Conservation (phyloP, 2,329 filamentous ascomycete genomes). For the Plectosphaerella cucumerina region DNA sequence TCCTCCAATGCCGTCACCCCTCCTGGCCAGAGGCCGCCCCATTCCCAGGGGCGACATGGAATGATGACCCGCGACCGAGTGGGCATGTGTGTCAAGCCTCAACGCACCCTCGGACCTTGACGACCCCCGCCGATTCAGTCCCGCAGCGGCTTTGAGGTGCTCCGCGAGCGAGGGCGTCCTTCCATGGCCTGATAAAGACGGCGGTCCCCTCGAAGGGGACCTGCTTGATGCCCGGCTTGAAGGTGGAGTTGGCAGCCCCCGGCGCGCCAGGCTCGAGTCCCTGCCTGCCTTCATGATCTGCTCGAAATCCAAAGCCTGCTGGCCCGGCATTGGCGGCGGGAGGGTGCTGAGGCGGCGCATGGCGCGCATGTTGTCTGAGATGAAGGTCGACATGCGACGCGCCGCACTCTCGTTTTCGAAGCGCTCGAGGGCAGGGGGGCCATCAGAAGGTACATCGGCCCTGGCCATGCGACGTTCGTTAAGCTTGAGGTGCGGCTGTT, state of each 20-base stretch:
- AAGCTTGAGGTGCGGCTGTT: background rate
- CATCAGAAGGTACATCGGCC: constrained; percentile 27
- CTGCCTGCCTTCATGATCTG: constrained; percentile 20
- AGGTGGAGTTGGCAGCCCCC: constrained; percentile 22
- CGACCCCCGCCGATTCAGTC: too few species aligned
- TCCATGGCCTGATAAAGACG: too few species aligned
- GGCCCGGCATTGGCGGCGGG: constrained; percentile 15
- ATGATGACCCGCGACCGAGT: too few species aligned
- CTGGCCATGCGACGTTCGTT: constrained; percentile 33
- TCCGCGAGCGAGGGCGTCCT: too few species aligned
- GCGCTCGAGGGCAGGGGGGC: constrained; percentile 30
- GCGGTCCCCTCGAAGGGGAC: constrained; percentile 11
- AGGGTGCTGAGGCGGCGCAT: constrained; percentile 34
- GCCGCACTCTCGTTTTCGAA: constrained; percentile 37
- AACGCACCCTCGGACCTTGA: too few species aligned
- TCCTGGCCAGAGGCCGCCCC: too few species aligned
- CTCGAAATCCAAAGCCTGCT: constrained; percentile 21
- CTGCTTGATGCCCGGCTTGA: constrained; percentile 26
- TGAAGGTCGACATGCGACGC: constrained; percentile 39
- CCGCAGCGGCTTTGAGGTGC: too few species aligned
- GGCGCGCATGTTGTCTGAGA: constrained; percentile 36
- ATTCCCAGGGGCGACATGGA: too few species aligned
- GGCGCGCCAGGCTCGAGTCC: constrained; percentile 8
- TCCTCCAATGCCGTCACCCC: too few species aligned
- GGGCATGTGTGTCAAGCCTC: too few species aligned